phyloP scores from a whole-genome alignment of 2,329 filamentous ascomycete species.

The Ophiostoma novo-ulmi region DNA sequence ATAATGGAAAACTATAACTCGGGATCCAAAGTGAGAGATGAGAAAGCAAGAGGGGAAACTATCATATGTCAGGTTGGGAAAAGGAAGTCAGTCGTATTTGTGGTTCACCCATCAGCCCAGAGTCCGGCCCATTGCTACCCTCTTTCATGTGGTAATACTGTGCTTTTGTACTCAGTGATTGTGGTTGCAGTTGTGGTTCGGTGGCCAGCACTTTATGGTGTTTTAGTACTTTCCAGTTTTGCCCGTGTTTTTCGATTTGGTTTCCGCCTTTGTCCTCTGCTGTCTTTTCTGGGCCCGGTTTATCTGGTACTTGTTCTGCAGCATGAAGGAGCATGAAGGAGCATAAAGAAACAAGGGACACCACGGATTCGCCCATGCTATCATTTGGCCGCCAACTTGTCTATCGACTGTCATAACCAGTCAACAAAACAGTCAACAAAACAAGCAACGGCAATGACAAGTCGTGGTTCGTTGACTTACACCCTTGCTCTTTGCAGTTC shows the following conservation, averaged over 20 bases:
- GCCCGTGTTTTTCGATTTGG: background rate
- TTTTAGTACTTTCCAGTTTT: background rate
- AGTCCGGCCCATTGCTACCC: background rate
- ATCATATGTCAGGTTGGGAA: background rate
- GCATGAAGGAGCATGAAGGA: background rate
- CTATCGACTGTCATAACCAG: background rate
- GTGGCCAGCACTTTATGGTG: background rate
- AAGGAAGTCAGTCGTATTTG: background rate
- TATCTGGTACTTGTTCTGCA: background rate
- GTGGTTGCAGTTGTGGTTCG: background rate
- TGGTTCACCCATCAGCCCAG: constrained; percentile 2
- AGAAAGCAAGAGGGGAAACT: background rate
- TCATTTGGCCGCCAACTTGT: background rate
- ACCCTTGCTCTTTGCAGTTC: background rate
- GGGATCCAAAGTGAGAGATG: background rate
- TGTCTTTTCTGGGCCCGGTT: background rate
- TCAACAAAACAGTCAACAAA: no score
- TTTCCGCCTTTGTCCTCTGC: constrained; percentile 10
- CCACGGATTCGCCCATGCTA: background rate
- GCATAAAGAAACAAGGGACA: background rate
- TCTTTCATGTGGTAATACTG: background rate
- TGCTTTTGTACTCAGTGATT: background rate
- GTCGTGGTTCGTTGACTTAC: background rate
- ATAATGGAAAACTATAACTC: background rate
- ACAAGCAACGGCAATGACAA: no score